phyloP scores from a whole-genome alignment of 1,284 basidiomycete species.

The Cutaneotrichosporon arboriforme region DNA sequence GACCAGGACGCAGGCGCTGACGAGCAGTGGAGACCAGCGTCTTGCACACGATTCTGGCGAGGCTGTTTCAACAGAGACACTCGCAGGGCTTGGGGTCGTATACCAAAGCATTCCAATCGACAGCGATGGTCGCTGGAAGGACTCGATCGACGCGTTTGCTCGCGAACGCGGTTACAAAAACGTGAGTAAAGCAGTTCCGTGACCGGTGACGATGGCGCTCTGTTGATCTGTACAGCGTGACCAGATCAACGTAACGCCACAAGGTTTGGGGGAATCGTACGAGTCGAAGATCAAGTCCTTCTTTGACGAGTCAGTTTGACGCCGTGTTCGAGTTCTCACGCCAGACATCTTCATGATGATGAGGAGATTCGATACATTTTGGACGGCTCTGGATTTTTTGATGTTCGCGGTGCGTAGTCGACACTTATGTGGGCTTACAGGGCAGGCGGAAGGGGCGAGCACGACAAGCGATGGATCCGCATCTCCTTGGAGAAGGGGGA shows the following conservation, averaged over 20 bases:
- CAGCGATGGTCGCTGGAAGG: conserved; percentile 51
- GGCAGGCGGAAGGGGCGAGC: conserved; percentile 13
- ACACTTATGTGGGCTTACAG: not conserved
- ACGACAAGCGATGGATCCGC: conserved; percentile 66
- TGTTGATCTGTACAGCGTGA: conserved; percentile 50
- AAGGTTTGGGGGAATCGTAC: conserved; percentile 68
- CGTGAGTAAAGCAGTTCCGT: conserved; percentile 28
- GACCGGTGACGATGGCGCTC: too few relatives aligned
- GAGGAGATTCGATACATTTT: conserved; percentile 84
- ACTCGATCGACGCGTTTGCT: conserved; percentile 57
- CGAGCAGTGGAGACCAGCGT: conserved; percentile 61
- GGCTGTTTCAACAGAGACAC: conserved; percentile 53
- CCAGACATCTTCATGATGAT: conserved; percentile 80
- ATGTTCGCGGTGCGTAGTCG: conserved; percentile 60
- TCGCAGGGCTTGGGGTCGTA: conserved; percentile 58
- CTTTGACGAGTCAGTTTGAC: conserved; percentile 63
- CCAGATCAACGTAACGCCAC: conserved; percentile 65
- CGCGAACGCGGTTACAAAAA: conserved; percentile 68
- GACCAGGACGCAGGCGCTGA: not conserved
- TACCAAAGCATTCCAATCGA: conserved; percentile 61
- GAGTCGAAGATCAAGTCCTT: conserved; percentile 72
- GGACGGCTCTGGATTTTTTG: conserved; percentile 76
- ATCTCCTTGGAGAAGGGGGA: conserved; percentile 64
- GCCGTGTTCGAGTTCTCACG: not conserved
- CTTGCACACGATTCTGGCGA: conserved; percentile 65